Evolutionary conservation across 805 yeast genomes (phyloP).

Genomic region (Yarrowia keelungensis): DNA sequence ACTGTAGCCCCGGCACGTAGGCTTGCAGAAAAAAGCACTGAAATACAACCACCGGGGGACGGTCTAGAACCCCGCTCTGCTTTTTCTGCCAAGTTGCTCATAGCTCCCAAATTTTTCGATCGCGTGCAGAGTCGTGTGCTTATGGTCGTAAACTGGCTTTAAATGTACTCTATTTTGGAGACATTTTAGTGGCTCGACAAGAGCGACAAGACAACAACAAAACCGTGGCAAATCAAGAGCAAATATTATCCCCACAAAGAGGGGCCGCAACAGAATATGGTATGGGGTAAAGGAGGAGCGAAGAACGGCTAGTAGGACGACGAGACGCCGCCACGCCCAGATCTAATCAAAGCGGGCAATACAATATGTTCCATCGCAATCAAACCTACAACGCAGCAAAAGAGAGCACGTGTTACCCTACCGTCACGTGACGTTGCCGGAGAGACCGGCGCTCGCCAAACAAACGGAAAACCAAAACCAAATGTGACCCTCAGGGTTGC

Average conservation of each 20-base stretch:
- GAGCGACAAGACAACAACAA: not conserved
- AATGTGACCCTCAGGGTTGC: not conserved
- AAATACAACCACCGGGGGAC: not conserved
- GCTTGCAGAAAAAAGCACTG: not conserved
- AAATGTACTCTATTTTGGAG: conserved; percentile 28
- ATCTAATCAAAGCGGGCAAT: too few species aligned
- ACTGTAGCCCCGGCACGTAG: too few species aligned
- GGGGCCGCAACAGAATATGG: too few species aligned
- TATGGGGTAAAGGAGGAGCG: too few species aligned
- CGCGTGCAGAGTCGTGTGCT: conserved; percentile 39
- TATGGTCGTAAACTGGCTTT: conserved; percentile 28
- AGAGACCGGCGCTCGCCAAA: too few species aligned
- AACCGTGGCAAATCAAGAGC: not conserved
- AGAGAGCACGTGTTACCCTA: conserved; percentile 19
- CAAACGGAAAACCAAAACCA: not conserved
- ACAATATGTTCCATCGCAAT: conserved; percentile 5
- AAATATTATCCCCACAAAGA: not conserved
- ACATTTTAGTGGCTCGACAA: conserved; percentile 26
- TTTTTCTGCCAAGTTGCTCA: not conserved
- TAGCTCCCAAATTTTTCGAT: conserved; percentile 25
- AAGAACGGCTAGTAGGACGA: too few species aligned
- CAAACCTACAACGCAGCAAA: conserved; percentile 12
- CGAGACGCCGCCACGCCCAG: too few species aligned
- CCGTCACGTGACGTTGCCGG: conserved; percentile 17
- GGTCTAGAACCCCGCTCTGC: not conserved